phyloP scores from a whole-genome alignment of 345 rosid genomes.

The Microthlaspi erraticum region DNA sequence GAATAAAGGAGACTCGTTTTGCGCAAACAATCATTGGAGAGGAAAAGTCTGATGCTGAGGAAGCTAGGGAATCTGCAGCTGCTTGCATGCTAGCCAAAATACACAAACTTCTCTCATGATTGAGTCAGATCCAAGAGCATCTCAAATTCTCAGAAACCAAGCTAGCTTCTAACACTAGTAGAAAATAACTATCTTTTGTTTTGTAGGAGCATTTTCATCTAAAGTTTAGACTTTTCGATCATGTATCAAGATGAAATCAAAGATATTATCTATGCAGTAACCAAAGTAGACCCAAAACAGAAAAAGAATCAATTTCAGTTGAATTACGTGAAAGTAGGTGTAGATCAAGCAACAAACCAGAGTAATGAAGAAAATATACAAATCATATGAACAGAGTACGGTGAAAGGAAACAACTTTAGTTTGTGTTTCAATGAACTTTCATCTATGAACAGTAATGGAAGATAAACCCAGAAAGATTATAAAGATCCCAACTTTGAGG shows the following conservation, averaged over 20 bases:
- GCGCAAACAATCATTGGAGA: slow-evolving; percentile 48
- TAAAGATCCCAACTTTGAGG: background rate
- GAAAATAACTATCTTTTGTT: background rate
- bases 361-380: background rate
- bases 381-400: background rate
- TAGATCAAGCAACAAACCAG: background rate
- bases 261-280: background rate
- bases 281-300: background rate
- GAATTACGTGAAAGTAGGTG: background rate
- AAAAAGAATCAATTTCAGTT: background rate
- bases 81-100: slow-evolving; percentile 47
- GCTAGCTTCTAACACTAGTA: slow-evolving; percentile 11
- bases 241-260: background rate
- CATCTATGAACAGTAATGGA: background rate
- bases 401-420: background rate
- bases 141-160: background rate
- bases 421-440: background rate
- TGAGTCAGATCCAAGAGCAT: background rate
- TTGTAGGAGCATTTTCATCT: background rate
- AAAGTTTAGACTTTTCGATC: no score
- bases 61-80: slow-evolving; percentile 78
- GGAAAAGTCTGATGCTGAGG: slow-evolving; percentile 38
- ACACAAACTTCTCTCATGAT: slow-evolving; percentile 23
- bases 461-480: background rate
- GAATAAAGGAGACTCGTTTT: slow-evolving; percentile 46